phyloP scores from a whole-genome alignment of 495 filamentous ascomycete species.

The Lasiosphaeria hispida region DNA sequence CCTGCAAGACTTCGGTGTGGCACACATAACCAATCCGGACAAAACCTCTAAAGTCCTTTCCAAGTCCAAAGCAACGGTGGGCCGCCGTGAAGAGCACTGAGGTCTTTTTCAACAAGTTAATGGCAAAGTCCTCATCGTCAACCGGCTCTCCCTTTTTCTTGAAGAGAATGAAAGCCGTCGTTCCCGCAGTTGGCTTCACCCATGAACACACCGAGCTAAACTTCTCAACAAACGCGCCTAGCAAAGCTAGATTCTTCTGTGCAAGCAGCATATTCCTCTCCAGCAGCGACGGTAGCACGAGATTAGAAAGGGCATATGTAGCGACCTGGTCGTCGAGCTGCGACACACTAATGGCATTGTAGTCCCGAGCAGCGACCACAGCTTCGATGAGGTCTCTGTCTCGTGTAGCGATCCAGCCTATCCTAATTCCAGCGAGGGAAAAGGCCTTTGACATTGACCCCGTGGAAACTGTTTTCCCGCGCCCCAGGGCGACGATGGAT shows the following conservation, averaged over 20 bases:
- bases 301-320: conserved; percentile 62
- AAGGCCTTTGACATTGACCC: conserved; percentile 87
- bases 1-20: conserved; percentile 64
- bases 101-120: conserved; percentile 62
- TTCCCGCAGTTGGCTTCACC: conserved; percentile 77
- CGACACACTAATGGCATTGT: conserved; percentile 82
- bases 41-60: conserved; percentile 70
- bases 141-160: conserved; percentile 60
- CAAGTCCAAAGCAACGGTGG: conserved; percentile 68
- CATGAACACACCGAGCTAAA: conserved; percentile 64
- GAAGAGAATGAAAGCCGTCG: conserved; percentile 78
- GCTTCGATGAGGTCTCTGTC: conserved; percentile 60
- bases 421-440: conserved; percentile 75
- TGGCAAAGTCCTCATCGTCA: conserved; percentile 70
- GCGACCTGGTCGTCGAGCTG: conserved; percentile 81
- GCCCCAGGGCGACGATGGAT: conserved; percentile 64
- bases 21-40: conserved; percentile 79
- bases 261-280: conserved; percentile 69
- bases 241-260: conserved; percentile 62
- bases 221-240: conserved; percentile 66
- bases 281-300: conserved; percentile 66
- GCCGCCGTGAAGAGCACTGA: conserved; percentile 83
- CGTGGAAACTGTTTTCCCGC: conserved; percentile 67
- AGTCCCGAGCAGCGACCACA: conserved; percentile 68
- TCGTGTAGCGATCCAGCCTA: conserved; percentile 80